A percentile compares a stretch with the other conserved stretches of the same genome.
Evolutionary conservation across 176 grass and related monocot species (phyloP).

Genomic region (Oryza australiensis): DNA sequence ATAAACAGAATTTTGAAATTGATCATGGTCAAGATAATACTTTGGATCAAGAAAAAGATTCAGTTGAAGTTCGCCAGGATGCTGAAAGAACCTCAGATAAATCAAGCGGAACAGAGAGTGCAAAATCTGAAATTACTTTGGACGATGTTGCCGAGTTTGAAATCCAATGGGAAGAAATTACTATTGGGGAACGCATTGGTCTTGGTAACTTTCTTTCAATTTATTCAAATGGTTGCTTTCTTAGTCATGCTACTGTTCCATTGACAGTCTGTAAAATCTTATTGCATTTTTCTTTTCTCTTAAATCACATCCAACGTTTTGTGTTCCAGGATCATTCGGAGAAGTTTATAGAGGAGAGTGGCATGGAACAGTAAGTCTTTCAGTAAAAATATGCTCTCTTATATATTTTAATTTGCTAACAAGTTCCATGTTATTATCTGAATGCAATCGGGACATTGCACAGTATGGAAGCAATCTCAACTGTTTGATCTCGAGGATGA

Average conservation of each 20-base stretch:
- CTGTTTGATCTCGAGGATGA: not conserved
- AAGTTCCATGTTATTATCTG: slow-evolving; percentile 23
- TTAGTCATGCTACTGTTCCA: slow-evolving; percentile 19
- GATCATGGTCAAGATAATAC: slow-evolving; percentile 53
- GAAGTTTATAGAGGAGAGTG: slow-evolving; percentile 99
- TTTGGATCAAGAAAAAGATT: slow-evolving; percentile 56
- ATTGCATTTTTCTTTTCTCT: not conserved
- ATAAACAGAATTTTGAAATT: slow-evolving; percentile 50
- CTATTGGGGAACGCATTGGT: slow-evolving; percentile 86
- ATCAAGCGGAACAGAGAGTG: slow-evolving; percentile 82
- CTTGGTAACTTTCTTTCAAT: slow-evolving; percentile 68
- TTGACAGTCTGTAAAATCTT: not conserved
- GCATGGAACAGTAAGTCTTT: slow-evolving; percentile 94
- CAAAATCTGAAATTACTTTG: slow-evolving; percentile 72
- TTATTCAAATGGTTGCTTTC: not conserved
- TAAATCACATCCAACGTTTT: not conserved
- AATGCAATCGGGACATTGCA: slow-evolving; percentile 11
- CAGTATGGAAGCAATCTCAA: not conserved
- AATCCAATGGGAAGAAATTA: slow-evolving; percentile 94
- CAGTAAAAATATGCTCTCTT: slow-evolving; percentile 15
- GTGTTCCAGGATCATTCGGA: slow-evolving; percentile 85
- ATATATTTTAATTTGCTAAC: not conserved
- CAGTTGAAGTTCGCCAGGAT: slow-evolving; percentile 59
- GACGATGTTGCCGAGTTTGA: slow-evolving; percentile 88
- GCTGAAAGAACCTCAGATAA: slow-evolving; percentile 82